Conservation (phyloP, 345 rosid genomes). For the Erucastrum elatum region DNA sequence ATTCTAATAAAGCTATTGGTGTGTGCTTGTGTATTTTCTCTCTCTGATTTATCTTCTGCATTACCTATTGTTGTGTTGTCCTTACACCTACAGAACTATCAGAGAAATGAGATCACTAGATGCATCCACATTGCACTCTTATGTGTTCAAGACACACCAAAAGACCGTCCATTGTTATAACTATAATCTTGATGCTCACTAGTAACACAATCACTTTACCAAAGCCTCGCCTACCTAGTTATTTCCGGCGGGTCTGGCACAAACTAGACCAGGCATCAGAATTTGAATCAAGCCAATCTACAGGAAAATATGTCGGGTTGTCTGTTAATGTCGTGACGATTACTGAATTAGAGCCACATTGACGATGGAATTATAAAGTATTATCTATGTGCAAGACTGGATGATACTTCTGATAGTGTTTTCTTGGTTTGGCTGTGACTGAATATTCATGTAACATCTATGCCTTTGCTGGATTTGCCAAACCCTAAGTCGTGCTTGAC, state of each 20-base stretch:
- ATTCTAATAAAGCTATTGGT: no score
- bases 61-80: no score
- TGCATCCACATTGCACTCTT: constrained; percentile 34
- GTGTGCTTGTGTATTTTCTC: no score
- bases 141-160: constrained; percentile 38
- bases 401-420: neutral
- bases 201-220: constrained; percentile 31
- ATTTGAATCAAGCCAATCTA: neutral
- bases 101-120: constrained; percentile 27
- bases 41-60: no score
- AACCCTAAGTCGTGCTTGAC: neutral
- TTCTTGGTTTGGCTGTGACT: neutral
- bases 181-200: constrained; percentile 31
- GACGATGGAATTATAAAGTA: neutral
- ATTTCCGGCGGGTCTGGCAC: neutral
- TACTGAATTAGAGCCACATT: neutral
- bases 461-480: neutral
- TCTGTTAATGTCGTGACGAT: constrained; percentile 2
- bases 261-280: neutral
- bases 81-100: neutral
- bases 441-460: neutral
- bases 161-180: constrained; percentile 22
- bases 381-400: neutral
- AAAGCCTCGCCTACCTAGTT: constrained; percentile 18
- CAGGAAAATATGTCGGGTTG: neutral